Base-by-base conservation (phyloP, 108 stramenopile species). In the Skeletonema grethae region DNA sequence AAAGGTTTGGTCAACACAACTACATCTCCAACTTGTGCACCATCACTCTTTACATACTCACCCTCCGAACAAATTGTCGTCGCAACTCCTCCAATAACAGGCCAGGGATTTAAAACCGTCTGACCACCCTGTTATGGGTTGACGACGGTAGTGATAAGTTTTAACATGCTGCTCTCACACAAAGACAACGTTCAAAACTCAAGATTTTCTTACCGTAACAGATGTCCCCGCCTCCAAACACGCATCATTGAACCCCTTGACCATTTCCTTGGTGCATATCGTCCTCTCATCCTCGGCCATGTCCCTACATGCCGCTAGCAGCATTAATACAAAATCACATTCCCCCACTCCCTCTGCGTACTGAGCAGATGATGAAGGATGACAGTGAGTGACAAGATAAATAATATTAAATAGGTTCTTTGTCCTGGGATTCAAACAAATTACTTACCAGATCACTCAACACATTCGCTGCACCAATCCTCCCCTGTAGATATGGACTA, bases 101-200 rank as follows among this genome's bases (percentile, higher is more conserved):
- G 90, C 93, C 93, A 95, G 8, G 93, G 93, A 77, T 95, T 95
- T 57, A 90, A 62, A 11, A 95, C 93, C 0, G 93, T 95, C 79
- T 95, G 93, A 20, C 93, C 93, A 9, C 93, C 93, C n/a, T n/a
- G n/a, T n/a, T n/a, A n/a, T n/a, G n/a, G n/a, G n/a, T n/a, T n/a
- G n/a, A n/a, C n/a, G n/a, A n/a, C n/a, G n/a, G n/a, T n/a, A n/a
- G n/a, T n/a, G n/a, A n/a, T n/a, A n/a, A n/a, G n/a, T n/a, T n/a
- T n/a, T n/a, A n/a, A n/a, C n/a, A n/a, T n/a, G n/a, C n/a, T n/a
- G n/a, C n/a, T n/a, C n/a, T n/a, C n/a, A n/a, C n/a, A n/a, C n/a
- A n/a, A n/a, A n/a, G n/a, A n/a, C n/a, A n/a, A n/a, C n/a, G n/a
- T n/a, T n/a, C n/a, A n/a, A n/a, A n/a, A n/a, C n/a, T n/a, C n/a